phyloP scores from a whole-genome alignment of 768 basidiomycete species.

The Clathrus columnatus region DNA sequence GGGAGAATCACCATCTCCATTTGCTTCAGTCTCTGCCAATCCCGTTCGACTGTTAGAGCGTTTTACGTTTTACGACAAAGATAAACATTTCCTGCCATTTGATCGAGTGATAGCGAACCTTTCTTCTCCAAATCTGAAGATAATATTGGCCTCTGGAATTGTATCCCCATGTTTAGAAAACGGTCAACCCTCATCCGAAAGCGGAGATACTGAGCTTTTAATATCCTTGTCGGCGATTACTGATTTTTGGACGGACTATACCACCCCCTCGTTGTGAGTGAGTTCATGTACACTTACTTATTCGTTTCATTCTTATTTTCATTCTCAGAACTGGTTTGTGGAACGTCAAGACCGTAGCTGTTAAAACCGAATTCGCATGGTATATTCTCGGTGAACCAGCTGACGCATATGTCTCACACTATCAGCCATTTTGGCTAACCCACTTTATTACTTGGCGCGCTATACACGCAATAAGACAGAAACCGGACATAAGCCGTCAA shows the following conservation, averaged over 20 bases:
- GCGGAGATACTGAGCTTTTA: neutral
- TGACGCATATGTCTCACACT: constrained; percentile 36
- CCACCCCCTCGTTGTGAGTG: neutral
- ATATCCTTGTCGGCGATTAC: neutral
- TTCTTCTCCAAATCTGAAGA: neutral
- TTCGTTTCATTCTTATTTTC: neutral
- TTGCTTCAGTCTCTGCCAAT: constrained; percentile 20
- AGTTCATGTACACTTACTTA: no score
- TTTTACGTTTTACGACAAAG: constrained; percentile 43
- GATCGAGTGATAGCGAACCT: constrained; percentile 11
- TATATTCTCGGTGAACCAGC: constrained; percentile 55
- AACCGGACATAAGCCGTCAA: neutral
- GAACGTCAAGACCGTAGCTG: neutral
- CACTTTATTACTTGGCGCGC: constrained; percentile 29
- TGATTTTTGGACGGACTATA: constrained; percentile 7
- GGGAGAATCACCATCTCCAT: neutral
- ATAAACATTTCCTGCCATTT: constrained; percentile 32
- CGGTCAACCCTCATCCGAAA: neutral
- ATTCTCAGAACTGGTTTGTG: neutral
- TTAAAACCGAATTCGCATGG: constrained; percentile 58
- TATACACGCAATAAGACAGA: neutral
- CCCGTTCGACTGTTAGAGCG: constrained; percentile 50
- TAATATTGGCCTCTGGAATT: neutral
- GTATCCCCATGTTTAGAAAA: neutral
- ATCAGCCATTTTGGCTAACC: constrained; percentile 36